A percentile compares a stretch with the other conserved stretches of the same genome.
Conservation (phyloP, 148 eudicot genomes). For the Rhododendron molle region DNA sequence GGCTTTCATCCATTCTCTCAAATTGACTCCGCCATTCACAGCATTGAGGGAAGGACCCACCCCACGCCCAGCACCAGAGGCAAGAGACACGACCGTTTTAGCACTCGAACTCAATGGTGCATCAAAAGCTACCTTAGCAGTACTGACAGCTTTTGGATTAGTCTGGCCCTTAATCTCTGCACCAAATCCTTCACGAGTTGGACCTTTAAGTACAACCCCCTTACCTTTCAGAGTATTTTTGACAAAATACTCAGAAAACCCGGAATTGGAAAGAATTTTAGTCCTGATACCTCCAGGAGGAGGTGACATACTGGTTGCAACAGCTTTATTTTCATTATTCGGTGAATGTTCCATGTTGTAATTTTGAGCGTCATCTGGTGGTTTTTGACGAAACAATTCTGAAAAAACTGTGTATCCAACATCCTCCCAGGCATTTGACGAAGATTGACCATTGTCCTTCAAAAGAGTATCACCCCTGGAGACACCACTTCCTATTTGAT, state of each 20-base stretch:
- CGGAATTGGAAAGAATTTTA: conserved; percentile 75
- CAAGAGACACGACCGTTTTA: conserved; percentile 16
- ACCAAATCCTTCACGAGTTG: conserved; percentile 27
- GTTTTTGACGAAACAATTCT: conserved; percentile 26
- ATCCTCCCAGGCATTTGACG: conserved; percentile 30
- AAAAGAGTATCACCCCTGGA: conserved; percentile 17
- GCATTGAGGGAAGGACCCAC: conserved; percentile 16
- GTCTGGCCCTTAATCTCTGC: conserved; percentile 21
- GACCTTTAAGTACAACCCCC: conserved; percentile 59
- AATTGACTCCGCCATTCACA: conserved; percentile 41
- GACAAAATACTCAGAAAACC: conserved; percentile 65
- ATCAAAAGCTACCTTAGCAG: conserved; percentile 20
- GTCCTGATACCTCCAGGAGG: conserved; percentile 61
- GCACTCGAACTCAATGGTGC: conserved; percentile 21
- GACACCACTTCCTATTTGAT: conserved; percentile 38
- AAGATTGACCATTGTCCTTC: conserved; percentile 27
- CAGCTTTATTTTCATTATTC: conserved; percentile 25
- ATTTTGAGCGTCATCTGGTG: conserved; percentile 19
- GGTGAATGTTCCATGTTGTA: conserved; percentile 16
- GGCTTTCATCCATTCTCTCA: conserved; percentile 78
- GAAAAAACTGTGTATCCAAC: conserved; percentile 26
- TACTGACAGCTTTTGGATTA: conserved; percentile 20
- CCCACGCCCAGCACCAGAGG: conserved; percentile 11
- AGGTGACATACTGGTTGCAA: conserved; percentile 16
- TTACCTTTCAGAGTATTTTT: conserved; percentile 72